Evolutionary conservation across 768 basidiomycete species (phyloP), one percentile per base, ranked within the genome.

Genomic region (Galerina marginata): DNA sequence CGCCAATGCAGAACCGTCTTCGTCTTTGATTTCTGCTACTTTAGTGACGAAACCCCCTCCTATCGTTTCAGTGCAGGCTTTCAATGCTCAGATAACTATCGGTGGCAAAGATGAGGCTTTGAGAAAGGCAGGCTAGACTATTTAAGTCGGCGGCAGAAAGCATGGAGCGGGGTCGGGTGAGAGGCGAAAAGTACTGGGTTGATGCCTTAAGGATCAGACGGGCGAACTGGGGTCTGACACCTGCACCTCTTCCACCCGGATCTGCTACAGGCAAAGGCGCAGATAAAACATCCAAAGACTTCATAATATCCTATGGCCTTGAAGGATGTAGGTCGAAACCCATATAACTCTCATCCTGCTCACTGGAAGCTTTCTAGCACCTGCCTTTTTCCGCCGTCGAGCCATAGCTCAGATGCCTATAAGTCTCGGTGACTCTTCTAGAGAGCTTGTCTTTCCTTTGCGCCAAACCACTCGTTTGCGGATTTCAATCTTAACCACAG

Each of bases 51-150:
- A 91, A 67, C 88, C 86, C 16, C 69, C 84, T n/a, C 77, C 85
- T 5, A 86, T 90, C 36, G 65, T 76, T 6, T 91, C 91, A 0
- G 83, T 92, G 2, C 83, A 87, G 55, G 84, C 88, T 2, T 91
- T 92, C 71, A 86, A 92, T 71, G 77, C 87, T 0, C 91, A 91
- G 60, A 73, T 92, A 6, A 80, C 83, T 6, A 81, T 92, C 47
- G 92, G 93, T 0, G 87, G 89, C 36, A 95, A 95, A 73, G 93
- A 95, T 59, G 86, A 89, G 69, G 86, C 91, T 0, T 73, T 95
- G 37, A 77, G 93, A 64, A 87, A 89, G 61, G 92, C 93, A 23
- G 83, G 83, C 90, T 0, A 78, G 81, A 56, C 75, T 93, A 1
- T 90, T 93, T 63, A 91, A 86, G 66, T 71, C 79, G 36, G 91